A percentile compares a stretch with the other conserved stretches of the same genome.
These are phyloP conservation scores for Diplotaxis tenuifolia DNA, from an alignment of 345 rosid species.

Conservation along the genomic window DNA sequence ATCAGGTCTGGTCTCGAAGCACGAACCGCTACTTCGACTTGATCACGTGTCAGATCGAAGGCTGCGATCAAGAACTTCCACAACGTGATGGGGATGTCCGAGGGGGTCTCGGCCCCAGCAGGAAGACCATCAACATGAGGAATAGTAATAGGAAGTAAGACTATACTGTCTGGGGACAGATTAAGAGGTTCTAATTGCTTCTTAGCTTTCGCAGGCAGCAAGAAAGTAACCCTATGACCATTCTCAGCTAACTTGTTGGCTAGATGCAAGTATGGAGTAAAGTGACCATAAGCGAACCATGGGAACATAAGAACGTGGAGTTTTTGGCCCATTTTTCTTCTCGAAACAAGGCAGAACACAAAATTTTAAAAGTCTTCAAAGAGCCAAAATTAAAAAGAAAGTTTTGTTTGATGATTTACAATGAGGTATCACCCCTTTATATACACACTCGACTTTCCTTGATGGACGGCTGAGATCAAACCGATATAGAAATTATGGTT, in stretches of 20 bases:
- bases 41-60: slow-evolving; percentile 31
- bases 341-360: neutral
- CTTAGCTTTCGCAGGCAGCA: slow-evolving; percentile 48
- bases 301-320: slow-evolving; percentile 57
- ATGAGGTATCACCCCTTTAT: no score
- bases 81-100: slow-evolving; percentile 25
- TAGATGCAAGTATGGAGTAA: slow-evolving; percentile 59
- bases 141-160: slow-evolving; percentile 39
- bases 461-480: no score
- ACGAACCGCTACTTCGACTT: slow-evolving; percentile 30
- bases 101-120: slow-evolving; percentile 34
- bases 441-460: no score
- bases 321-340: slow-evolving; percentile 8
- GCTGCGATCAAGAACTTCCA: slow-evolving; percentile 1
- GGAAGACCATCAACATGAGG: slow-evolving; percentile 46
- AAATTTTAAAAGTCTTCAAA: neutral
- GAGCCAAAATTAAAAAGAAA: neutral
- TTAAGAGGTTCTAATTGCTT: slow-evolving; percentile 39
- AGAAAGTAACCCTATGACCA: slow-evolving; percentile 50
- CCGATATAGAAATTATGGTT: no score
- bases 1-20: slow-evolving; percentile 31
- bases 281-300: slow-evolving; percentile 61
- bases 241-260: slow-evolving; percentile 52
- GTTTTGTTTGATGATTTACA: neutral
- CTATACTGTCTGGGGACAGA: slow-evolving; percentile 40